Base-by-base conservation (phyloP, 23 red algal species). In the Porphyridium purpureum region DNA sequence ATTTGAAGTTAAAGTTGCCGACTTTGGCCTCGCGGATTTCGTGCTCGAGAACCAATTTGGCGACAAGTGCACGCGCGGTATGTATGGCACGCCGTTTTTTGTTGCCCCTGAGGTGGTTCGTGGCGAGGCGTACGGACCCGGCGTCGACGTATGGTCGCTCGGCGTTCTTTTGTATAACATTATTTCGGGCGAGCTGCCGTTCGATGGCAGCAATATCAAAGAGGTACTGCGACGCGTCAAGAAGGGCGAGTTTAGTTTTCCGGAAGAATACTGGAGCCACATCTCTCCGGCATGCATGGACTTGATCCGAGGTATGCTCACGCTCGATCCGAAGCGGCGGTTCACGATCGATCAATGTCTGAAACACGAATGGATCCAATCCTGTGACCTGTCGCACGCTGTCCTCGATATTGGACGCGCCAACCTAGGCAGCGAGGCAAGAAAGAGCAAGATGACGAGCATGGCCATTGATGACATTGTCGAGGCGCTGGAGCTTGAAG, bases 131-230 rank as follows among this genome's bases (percentile, higher is more conserved):
- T 86, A 98, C 75, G 70, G 61, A 0, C 62, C 67, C 47, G 70
- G 70, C 14, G 90, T 98, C 1, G 90, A 98, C 50, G 61, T 72
- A 46, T 98, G 90, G 90, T 81, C 77, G 24, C 33, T 68, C 52
- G 90, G 90, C 29, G 90, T 98, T n/a, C 65, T 98, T 17, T 47
- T 83, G 46, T 98, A 84, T 42, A 86, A 84, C 61, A 98, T 98
- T 78, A 53, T 98, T 31, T 72, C 61, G 7, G 90, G 90, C 40
- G 76, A 81, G 34, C 59, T 98, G 27, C 90, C 90, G 33, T 98
- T 98, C 63, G 73, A 81, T 38, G 90, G 90, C 0, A 55, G 55
- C 29, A 76, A 82, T 47, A 77, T 84, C 40, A 69, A 76, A 42
- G 90, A 85, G 30, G 75, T 85, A 27, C 49, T 98, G 21, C 69